phyloP scores from a whole-genome alignment of 495 filamentous ascomycete species.

The Xylaria acuta region DNA sequence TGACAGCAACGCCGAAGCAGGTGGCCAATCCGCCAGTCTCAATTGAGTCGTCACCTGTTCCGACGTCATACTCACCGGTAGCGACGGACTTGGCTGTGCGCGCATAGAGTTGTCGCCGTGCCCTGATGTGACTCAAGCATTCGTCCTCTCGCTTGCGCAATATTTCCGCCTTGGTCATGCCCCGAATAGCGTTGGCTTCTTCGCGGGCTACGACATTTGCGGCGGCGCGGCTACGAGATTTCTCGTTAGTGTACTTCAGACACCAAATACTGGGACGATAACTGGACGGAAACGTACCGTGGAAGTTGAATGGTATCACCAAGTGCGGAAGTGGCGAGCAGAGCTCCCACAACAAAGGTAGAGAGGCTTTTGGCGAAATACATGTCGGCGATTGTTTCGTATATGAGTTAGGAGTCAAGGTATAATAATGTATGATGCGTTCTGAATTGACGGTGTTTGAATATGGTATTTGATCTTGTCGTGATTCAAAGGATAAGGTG shows the following conservation, averaged over 20 bases:
- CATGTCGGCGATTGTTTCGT: background rate
- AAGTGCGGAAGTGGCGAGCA: background rate
- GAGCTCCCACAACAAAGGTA: background rate
- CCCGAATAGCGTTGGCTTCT: background rate
- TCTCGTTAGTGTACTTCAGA: background rate
- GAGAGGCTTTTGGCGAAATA: background rate
- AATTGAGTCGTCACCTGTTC: background rate
- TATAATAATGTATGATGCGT: background rate
- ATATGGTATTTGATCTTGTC: background rate
- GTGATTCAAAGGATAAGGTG: background rate
- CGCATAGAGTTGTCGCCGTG: background rate
- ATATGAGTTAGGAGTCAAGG: background rate
- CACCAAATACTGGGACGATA: background rate
- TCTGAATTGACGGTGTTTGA: background rate
- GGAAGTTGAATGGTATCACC: background rate
- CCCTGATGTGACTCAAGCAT: background rate
- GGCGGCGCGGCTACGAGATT: background rate
- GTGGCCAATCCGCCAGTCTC: slow-evolving; percentile 1
- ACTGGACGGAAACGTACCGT: background rate
- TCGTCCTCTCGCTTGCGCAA: background rate
- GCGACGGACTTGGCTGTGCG: background rate
- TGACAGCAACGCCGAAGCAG: slow-evolving; percentile 9
- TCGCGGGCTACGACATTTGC: background rate
- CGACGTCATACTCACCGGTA: background rate
- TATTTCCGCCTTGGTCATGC: background rate